Percentiles rank a stretch among this genome's conserved stretches.
These are phyloP conservation scores for Metschnikowia santaceciliae DNA, from an alignment of 805 yeast species.

Conservation along the genomic window DNA sequence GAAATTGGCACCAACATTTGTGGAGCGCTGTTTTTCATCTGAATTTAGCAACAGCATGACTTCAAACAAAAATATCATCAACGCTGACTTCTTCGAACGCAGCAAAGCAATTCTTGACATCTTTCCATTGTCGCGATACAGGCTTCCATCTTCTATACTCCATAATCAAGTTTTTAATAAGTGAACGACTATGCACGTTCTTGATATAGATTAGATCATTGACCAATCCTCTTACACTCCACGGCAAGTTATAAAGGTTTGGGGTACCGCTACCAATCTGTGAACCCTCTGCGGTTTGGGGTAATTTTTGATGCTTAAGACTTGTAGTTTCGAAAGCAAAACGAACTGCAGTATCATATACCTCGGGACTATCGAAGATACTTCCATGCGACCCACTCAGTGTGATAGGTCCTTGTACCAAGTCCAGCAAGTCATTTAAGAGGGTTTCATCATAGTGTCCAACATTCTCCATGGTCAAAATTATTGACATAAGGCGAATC, in stretches of 20 bases:
- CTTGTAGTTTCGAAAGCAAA: conserved; percentile 37
- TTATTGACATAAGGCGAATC: conserved; percentile 23
- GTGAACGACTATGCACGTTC: conserved; percentile 24
- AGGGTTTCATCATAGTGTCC: conserved; percentile 33
- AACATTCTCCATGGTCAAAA: conserved; percentile 31
- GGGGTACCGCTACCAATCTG: not conserved
- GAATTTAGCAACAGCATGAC: not conserved
- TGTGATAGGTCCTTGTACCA: conserved; percentile 22
- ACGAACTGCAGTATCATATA: conserved; percentile 28
- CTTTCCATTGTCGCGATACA: conserved; percentile 27
- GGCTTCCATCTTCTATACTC: conserved; percentile 31
- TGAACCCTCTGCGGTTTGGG: not conserved
- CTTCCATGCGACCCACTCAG: conserved; percentile 27
- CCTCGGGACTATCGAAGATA: conserved; percentile 20
- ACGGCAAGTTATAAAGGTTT: conserved; percentile 31
- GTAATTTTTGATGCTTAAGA: conserved; percentile 13
- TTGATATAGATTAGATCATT: conserved; percentile 31
- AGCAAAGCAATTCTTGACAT: conserved; percentile 29
- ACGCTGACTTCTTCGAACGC: conserved; percentile 30
- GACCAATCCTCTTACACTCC: conserved; percentile 37
- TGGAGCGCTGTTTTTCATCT: too few species aligned
- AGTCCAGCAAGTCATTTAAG: conserved; percentile 27
- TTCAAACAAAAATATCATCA: conserved; percentile 23
- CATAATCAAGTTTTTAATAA: conserved; percentile 23
- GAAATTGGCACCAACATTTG: not conserved